Conservation (phyloP, 805 yeast species). For the Scheffersomyces amazonensis region DNA sequence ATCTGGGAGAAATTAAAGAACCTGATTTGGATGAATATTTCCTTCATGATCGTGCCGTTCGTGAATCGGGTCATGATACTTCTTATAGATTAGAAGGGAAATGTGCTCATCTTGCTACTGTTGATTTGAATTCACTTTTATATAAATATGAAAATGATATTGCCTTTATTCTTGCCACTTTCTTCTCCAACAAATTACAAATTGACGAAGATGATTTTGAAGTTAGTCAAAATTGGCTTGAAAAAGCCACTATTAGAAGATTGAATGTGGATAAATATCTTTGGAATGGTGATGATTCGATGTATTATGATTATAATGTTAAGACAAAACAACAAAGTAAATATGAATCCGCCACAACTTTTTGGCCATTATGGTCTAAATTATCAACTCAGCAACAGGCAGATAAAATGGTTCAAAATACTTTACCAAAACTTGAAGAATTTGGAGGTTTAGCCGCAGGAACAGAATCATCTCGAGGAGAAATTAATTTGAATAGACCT, state of each 20-base stretch:
- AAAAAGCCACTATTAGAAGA: constrained; percentile 55
- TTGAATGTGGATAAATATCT: constrained; percentile 59
- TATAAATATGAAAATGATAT: constrained; percentile 91
- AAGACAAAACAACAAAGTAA: constrained; percentile 50
- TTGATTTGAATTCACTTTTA: constrained; percentile 80
- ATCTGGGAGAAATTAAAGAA: constrained; percentile 60
- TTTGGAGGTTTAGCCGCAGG: constrained; percentile 90
- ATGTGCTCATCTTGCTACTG: constrained; percentile 86
- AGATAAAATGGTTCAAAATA: constrained; percentile 47
- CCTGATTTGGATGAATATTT: constrained; percentile 87
- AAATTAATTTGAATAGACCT: constrained; percentile 67
- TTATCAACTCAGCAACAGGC: constrained; percentile 69
- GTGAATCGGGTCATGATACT: constrained; percentile 97
- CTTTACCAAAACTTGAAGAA: constrained; percentile 72
- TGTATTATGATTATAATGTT: constrained; percentile 83
- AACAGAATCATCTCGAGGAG: constrained; percentile 71
- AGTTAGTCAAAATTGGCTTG: constrained; percentile 56
- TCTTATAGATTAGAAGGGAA: constrained; percentile 85
- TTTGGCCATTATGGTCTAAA: constrained; percentile 92
- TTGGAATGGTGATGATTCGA: constrained; percentile 80
- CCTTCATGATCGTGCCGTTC: constrained; percentile 87
- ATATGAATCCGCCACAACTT: constrained; percentile 84
- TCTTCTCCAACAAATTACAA: constrained; percentile 50
- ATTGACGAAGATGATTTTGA: constrained; percentile 20
- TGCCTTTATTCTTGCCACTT: constrained; percentile 54